Evolutionary conservation across 2,329 filamentous ascomycete genomes (phyloP), one percentile per base, ranked within the genome.

Genomic region (Phyllosticta capitalensis): DNA sequence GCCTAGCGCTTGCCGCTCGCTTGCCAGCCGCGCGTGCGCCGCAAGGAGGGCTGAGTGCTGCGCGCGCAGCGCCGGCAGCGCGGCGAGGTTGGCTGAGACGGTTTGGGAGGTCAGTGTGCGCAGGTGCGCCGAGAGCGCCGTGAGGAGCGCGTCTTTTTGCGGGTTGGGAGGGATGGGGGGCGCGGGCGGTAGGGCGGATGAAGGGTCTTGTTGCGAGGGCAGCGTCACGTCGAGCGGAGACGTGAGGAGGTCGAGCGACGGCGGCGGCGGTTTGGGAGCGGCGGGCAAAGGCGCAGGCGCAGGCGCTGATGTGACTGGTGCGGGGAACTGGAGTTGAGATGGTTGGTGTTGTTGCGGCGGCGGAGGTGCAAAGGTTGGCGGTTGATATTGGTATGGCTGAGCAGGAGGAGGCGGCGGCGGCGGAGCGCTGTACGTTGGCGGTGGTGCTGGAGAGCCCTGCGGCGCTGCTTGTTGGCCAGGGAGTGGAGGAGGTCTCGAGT

Each of bases 101-200:
- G 85, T 86, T 54, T 82, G 81, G 62, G 85, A 83, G 17, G 92
- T 85, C 63, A 89, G 85, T 48, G 82, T 76, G 58, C 85, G 79
- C 2, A 97, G 78, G 0, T 85, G 83, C 59, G 81, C 78, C 38
- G 87, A 90, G 28, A 97, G 81, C 52, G 91, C 88, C 57, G 82
- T 81, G 2, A 96, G 80, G 17, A 97, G 82, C 20, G 88, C 87
- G 72, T 97, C 91, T 71, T 96, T 96, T 74, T 97, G 90, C 0
- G 94, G 94, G 67, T 99, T 99, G 0, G 91, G 92, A 0, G 94
- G 92, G 30, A 96, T 90, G 0, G 92, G 92, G 0, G 94, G 92
- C 0, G 90, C 84, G 5, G 87, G 80, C 24, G 55, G 52, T 3
- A 53, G 53, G 26, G 66, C 55, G 72, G 79, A 24, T 73, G 78